Percentiles rank a stretch among this genome's conserved stretches.
Conservation (phyloP, 495 filamentous ascomycete species). For the Recurvomyces mirabilis region DNA sequence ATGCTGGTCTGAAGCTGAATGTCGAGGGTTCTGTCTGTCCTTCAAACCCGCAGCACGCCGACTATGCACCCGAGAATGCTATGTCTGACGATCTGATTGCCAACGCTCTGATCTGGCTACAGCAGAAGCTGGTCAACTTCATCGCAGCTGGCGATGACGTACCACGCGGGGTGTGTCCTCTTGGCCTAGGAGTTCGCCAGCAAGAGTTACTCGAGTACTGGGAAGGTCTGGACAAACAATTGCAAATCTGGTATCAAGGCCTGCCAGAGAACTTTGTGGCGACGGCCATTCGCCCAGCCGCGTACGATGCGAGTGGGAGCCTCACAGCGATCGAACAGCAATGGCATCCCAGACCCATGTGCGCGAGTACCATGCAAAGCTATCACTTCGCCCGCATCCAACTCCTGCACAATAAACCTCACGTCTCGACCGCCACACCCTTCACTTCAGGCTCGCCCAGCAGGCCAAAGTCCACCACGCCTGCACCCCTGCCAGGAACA, state of each 20-base stretch:
- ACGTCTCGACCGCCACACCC: conserved; percentile 41
- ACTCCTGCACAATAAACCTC: conserved; percentile 51
- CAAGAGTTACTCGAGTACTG: conserved; percentile 46
- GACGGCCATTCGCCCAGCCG: conserved; percentile 30
- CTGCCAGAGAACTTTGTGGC: conserved; percentile 48
- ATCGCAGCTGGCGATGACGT: conserved; percentile 43
- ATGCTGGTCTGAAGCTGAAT: conserved; percentile 49
- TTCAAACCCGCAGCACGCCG: conserved; percentile 38
- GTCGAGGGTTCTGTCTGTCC: conserved; percentile 42
- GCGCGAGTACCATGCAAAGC: conserved; percentile 51
- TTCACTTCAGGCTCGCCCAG: not conserved
- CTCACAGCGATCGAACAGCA: conserved; percentile 37
- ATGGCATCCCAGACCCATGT: conserved; percentile 54
- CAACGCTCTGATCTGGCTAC: conserved; percentile 53
- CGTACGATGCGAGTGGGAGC: conserved; percentile 20
- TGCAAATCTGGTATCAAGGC: conserved; percentile 49
- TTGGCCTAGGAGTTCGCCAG: conserved; percentile 41
- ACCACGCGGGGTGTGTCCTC: conserved; percentile 27
- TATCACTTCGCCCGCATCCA: conserved; percentile 56
- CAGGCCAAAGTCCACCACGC: not conserved
- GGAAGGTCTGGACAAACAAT: conserved; percentile 42
- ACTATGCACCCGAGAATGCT: conserved; percentile 35
- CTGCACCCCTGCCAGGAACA: not conserved
- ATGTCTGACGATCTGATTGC: conserved; percentile 54
- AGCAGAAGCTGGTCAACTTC: conserved; percentile 52